Evolutionary conservation across 73 alveolate genomes (phyloP).

Genomic region (Blepharisma japonicum): DNA sequence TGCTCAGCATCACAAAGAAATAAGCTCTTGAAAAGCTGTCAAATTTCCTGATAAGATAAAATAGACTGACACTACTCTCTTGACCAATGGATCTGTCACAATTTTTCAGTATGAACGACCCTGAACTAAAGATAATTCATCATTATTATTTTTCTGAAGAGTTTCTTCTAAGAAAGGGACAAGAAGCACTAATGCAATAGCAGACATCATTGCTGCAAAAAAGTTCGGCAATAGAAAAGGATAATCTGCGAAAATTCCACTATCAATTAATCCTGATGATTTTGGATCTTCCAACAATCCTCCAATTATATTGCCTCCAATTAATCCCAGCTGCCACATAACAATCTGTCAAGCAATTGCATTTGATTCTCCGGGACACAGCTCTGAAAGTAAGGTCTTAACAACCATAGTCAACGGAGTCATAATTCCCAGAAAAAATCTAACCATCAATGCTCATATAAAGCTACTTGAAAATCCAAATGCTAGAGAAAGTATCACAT

Average conservation of each 20-base stretch:
- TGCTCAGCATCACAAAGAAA: conserved; percentile 4
- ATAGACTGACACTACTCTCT: neutral
- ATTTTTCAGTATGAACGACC: neutral
- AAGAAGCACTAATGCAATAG: neutral
- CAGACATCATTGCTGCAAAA: neutral
- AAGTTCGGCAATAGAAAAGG: neutral
- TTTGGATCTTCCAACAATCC: conserved; percentile 4
- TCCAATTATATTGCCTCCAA: conserved; percentile 15
- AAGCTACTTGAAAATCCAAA: neutral
- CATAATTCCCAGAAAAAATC: neutral
- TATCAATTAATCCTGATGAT: neutral
- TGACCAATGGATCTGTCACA: neutral
- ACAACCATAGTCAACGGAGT: neutral
- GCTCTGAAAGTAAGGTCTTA: neutral
- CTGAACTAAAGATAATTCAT: neutral
- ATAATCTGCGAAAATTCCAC: neutral
- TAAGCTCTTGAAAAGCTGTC: conserved; percentile 25
- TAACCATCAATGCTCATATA: neutral
- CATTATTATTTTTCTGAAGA: neutral
- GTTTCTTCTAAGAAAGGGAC: neutral
- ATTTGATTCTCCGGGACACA: neutral
- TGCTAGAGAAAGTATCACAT: neutral
- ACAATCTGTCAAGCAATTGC: neutral
- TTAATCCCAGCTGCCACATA: neutral
- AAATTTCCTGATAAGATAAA: neutral